Evolutionary conservation across 495 filamentous ascomycete genomes (phyloP).

Genomic region (Hyaloscypha variabilis): DNA sequence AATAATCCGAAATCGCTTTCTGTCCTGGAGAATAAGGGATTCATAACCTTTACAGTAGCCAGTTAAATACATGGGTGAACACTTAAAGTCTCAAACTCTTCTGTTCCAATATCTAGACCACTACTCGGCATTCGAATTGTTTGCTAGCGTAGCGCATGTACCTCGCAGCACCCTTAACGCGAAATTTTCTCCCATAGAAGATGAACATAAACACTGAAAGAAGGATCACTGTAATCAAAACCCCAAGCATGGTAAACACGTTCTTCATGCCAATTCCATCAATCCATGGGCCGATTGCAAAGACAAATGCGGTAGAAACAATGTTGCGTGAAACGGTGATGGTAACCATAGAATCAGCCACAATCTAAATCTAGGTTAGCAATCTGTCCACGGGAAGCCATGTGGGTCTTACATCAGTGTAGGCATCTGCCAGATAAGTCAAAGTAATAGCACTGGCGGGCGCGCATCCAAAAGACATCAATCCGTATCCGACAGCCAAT

Average conservation of each 20-base stretch:
- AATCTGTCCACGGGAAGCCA: not conserved
- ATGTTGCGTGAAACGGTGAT: conserved; percentile 40
- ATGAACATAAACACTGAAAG: conserved; percentile 29
- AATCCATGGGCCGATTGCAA: conserved; percentile 39
- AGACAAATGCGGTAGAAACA: conserved; percentile 37
- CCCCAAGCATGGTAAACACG: conserved; percentile 29
- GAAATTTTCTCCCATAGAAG: conserved; percentile 28
- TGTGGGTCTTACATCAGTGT: conserved; percentile 35
- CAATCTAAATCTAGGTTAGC: conserved; percentile 30
- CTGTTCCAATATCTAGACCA: too few relatives aligned
- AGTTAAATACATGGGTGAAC: too few relatives aligned
- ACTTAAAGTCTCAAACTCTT: too few relatives aligned
- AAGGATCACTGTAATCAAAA: conserved; percentile 28
- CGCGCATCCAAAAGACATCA: conserved; percentile 36
- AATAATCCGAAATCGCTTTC: too few relatives aligned
- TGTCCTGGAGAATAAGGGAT: too few relatives aligned
- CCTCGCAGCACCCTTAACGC: conserved; percentile 18
- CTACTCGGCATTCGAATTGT: too few relatives aligned
- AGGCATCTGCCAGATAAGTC: conserved; percentile 42
- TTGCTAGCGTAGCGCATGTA: conserved; percentile 22
- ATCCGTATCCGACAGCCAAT: conserved; percentile 34
- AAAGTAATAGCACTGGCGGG: conserved; percentile 34
- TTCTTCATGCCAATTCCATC: conserved; percentile 37
- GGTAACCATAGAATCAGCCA: conserved; percentile 39
- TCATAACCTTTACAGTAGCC: too few relatives aligned